Percentiles rank a stretch among this genome's conserved stretches.
Evolutionary conservation across 306 rosid genomes (phyloP).

Genomic region (Sechiopsis laciniata): DNA sequence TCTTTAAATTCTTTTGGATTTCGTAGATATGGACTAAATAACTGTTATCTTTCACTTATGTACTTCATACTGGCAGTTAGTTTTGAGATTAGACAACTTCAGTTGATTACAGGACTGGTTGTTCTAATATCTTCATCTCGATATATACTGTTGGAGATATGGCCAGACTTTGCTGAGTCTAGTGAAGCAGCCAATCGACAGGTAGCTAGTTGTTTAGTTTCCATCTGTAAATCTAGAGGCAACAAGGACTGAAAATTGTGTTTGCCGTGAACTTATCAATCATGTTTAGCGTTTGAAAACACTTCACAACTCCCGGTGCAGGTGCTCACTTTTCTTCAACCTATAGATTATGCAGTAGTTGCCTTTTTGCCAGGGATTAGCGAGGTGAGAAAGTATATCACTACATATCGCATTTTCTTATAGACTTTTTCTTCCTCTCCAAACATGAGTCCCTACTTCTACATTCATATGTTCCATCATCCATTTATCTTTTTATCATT

Average conservation of each 20-base stretch:
- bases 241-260: background rate
- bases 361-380: slow-evolving; percentile 76
- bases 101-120: slow-evolving; percentile 74
- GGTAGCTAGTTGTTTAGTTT: slow-evolving; percentile 34
- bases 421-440: background rate
- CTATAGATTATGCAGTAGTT: slow-evolving; percentile 60
- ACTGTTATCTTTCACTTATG: background rate
- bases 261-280: background rate
- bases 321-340: slow-evolving; percentile 81
- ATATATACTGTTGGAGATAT: slow-evolving; percentile 55
- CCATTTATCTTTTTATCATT: slow-evolving; percentile 7
- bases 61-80: slow-evolving; percentile 45
- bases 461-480: slow-evolving; percentile 11
- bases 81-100: slow-evolving; percentile 88
- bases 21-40: background rate
- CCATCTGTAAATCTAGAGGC: background rate
- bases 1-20: background rate
- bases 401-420: background rate
- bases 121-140: slow-evolving; percentile 63
- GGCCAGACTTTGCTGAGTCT: slow-evolving; percentile 88
- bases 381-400: slow-evolving; percentile 50
- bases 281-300: background rate
- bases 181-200: slow-evolving; percentile 82
- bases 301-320: slow-evolving; percentile 24
- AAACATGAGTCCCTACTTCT: background rate